Base-by-base conservation (phyloP, 2,329 filamentous ascomycete species). In the Macrophomina pseudophaseolina region DNA sequence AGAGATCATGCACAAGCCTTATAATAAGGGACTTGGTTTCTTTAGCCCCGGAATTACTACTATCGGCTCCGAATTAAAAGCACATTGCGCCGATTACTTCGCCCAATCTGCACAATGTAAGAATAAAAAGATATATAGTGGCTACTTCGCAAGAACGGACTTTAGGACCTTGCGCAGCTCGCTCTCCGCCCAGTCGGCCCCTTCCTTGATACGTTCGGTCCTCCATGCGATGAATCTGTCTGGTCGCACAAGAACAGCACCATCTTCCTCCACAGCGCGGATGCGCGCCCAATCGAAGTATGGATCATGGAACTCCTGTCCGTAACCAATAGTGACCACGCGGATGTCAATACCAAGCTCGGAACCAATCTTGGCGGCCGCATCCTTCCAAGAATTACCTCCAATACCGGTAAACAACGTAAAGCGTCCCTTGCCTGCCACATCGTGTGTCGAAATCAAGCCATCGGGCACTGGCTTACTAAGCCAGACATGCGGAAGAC, bases 401-500 rank as follows among this genome's bases (percentile, higher is more conserved):
- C 86, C 86, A n/a, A 85, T 82, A 0, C 87, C 86, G 0, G 83
- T 74, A 52, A 74, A 70, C 1, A 75, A 65, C 1, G 62, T 46
- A 33, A 75, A 74, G 0, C 53, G 9, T 0, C 85, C 84, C 59
- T 88, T 80, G 0, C 87, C 87, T 0, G 85, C 85, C 1, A 90
- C 74, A 73, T 90, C 88, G 53, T 86, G 83, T 0, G 87, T 89
- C 1, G 86, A 88, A 18, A 85, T 75, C 16, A 76, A 76, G 64
- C 80, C 72, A 8, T 76, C 75, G 0, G 86, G 83, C 9, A 80
- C 70, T 5, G 78, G 70, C 23, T 80, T 80, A 74, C 87, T 85
- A 14, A 90, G 76, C 88, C 88, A 90, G 0, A 80, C 87, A 74
- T 91, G 88, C 4, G 88, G 88, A 28, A 90, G 75, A 1, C 87